Base-by-base conservation (phyloP, 441 rosid species). In the Francoa sonchifolia region DNA sequence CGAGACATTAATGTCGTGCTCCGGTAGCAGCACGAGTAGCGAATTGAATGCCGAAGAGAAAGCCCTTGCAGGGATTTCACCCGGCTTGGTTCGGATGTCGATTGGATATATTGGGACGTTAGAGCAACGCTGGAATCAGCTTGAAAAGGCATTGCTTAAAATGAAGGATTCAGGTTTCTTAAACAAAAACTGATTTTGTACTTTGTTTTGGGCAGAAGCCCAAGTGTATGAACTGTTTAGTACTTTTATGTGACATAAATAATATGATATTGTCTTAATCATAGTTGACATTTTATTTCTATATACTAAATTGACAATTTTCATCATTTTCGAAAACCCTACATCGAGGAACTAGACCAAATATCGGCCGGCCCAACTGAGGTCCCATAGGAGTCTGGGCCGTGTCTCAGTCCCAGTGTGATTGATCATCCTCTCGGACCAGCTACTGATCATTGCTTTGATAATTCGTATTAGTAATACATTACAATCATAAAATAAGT, bases 1-100 rank as follows among this genome's bases (percentile, higher is more conserved):
- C 21, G 97, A 88, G 69, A 84, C 94, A 0, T 73, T 89, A 16
- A 77, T 89, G 96, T 85, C 98, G 0, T 81, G 95, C 62, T 89
- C 98, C 1, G 82, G 94, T 0, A 89, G 94, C 19, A 85, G 89
- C 68, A 89, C 96, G 0, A 89, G 96, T 34, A 82, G 94, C 20
- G 98, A 79, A 63, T 18, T 89, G 59, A 79, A 51, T 4, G 58
- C 66, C 0, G 71, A 69, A 23, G 94, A 89, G 45, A 68, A 79
- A 63, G 66, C 39, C 13, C 61, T 76, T 1, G 96, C 98, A 0
- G 93, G 96, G 8, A 89, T 85, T 20, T 85, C 98, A 6, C 87
- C 98, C 0, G 98, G 98, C 11, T 50, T 85, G 59, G 50, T 89
- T 17, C 61, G 96, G 57, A 71, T 89, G 92, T 89, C 98, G 0